Base-by-base conservation (phyloP, 2,329 filamentous ascomycete genomes). In the Hymenoscyphus infarciens region DNA sequence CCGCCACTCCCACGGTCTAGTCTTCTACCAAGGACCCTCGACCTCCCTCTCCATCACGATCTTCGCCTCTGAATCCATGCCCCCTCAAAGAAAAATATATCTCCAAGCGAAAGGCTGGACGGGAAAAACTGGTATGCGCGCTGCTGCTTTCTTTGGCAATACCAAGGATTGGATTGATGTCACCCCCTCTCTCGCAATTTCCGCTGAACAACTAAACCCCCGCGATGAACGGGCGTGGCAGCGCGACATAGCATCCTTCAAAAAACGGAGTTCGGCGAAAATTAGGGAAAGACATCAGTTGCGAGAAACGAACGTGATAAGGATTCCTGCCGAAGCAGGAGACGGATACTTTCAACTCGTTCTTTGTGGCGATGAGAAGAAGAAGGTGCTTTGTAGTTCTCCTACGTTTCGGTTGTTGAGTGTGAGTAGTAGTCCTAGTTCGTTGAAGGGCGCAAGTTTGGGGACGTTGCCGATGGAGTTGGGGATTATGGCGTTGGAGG, bases 281-380 rank as follows among this genome's bases (percentile, higher is more conserved):
- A 77, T 76, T 19, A 73, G 79, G 19, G 11, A 49, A 1, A 78
- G 75, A 1, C 86, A 89, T 62, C 61, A 76, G 0, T 74, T 85
- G 0, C 79, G 87, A 1, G 86, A 90, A 72, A 90, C 88, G 0
- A 82, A 83, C 31, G 77, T 90, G 1, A 77, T 89, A 5, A 81
- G 87, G 3, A 86, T 91, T 54, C 88, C 88, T 0, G 83, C 83
- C 0, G 78, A 82, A 0, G 84, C 84, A 0, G 78, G 78, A 0
- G 88, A 91, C 71, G 88, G 88, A 0, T 91, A 91, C 70, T 87
- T 89, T 61, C 84, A 87, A 11, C 76, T 91, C 4, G 82, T 90
- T 0, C 77, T 91, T 8, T 89, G 86, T 64, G 74, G 78, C 0
- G 83, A 79, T 0, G 72, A 76, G 0, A 83, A 82, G 67, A 83